Evolutionary conservation across 306 rosid genomes (phyloP).

Genomic region (Quercus wislizeni): DNA sequence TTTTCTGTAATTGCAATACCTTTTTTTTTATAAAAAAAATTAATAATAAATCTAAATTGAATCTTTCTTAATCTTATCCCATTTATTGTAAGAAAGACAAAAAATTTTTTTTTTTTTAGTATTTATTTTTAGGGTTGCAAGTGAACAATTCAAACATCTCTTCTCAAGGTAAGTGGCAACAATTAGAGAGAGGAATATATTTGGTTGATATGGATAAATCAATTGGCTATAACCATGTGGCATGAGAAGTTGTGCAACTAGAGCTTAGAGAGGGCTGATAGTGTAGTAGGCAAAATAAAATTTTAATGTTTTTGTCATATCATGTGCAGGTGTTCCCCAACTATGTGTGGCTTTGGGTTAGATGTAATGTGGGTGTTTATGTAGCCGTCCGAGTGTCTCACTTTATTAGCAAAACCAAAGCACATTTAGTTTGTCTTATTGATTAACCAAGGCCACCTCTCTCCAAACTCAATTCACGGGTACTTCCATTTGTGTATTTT

Average conservation of each 20-base stretch:
- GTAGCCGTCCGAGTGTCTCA: slow-evolving; percentile 40
- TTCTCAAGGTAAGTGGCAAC: background rate
- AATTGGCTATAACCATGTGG: slow-evolving; percentile 18
- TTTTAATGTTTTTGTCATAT: slow-evolving; percentile 39
- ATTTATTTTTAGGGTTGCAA: too few species aligned
- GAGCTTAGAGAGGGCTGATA: slow-evolving; percentile 12
- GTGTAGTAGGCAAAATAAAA: slow-evolving; percentile 6
- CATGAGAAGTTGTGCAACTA: slow-evolving; percentile 15
- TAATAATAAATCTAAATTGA: too few species aligned
- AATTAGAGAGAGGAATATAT: background rate
- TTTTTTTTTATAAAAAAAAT: too few species aligned
- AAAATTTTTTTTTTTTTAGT: too few species aligned
- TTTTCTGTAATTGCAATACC: background rate
- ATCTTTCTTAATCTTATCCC: too few species aligned
- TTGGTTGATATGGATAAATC: background rate
- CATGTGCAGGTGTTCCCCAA: slow-evolving; percentile 55
- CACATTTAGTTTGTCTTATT: slow-evolving; percentile 49
- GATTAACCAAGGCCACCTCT: slow-evolving; percentile 36
- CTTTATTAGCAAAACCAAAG: slow-evolving; percentile 34
- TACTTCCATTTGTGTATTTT: slow-evolving; percentile 27
- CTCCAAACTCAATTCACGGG: slow-evolving; percentile 35
- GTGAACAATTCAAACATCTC: background rate
- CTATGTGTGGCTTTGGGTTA: slow-evolving; percentile 37
- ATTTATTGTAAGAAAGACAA: too few species aligned
- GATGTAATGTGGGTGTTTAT: slow-evolving; percentile 42